Percentiles rank a stretch among this genome's conserved stretches.
phyloP scores from a whole-genome alignment of 306 rosid genomes.

The apple (Malus domestica) region ASM211411v1 NC_041789.1:30122501-30123000 shows the following conservation, averaged over 20 bases:
- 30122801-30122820: not conserved
- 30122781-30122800: not conserved
- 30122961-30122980: constrained; percentile 17
- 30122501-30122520: constrained; percentile 51
- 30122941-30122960: constrained; percentile 21
- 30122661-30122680: constrained; percentile 16
- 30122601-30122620: constrained; percentile 22
- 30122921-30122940: constrained; percentile 30
- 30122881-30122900: constrained; percentile 51
- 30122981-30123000: constrained; percentile 27
- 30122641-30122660: constrained; percentile 23
- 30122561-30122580: constrained; percentile 30
- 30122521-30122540: constrained; percentile 38
- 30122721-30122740: constrained; percentile 38
- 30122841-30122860: constrained; percentile 7
- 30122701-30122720: constrained; percentile 21
- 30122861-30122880: constrained; percentile 72
- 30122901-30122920: constrained; percentile 34
- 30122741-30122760: constrained; percentile 67
- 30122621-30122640: constrained; percentile 25
- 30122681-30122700: constrained; percentile 15
- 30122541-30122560: constrained; percentile 33
- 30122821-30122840: not conserved
- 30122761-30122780: not conserved
- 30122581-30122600: constrained; percentile 24